Evolutionary conservation across 768 basidiomycete species (phyloP).

Genomic region (Hygrophorus russula): DNA sequence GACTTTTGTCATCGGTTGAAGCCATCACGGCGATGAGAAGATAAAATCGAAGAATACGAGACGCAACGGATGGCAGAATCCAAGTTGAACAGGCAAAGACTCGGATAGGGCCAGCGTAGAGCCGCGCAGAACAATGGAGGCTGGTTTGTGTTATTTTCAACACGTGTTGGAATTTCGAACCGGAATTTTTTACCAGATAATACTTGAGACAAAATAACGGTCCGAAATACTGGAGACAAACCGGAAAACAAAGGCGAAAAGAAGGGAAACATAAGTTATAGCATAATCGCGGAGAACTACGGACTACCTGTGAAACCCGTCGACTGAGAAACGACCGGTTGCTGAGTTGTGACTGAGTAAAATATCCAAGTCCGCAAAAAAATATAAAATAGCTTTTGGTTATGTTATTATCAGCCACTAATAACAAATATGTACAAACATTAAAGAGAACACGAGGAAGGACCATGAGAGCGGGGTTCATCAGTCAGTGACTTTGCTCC

Average conservation of each 20-base stretch:
- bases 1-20: conserved; percentile 20
- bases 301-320: too few species aligned
- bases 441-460: conserved; percentile 27
- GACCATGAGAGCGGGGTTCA: conserved; percentile 1
- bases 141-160: not conserved
- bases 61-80: not conserved
- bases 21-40: conserved; percentile 19
- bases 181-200: too few species aligned
- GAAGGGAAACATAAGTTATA: too few species aligned
- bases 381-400: too few species aligned
- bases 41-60: not conserved
- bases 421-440: conserved; percentile 19
- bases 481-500: conserved; percentile 10
- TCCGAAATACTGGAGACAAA: too few species aligned
- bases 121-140: not conserved
- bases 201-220: too few species aligned
- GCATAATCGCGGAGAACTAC: too few species aligned
- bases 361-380: too few species aligned
- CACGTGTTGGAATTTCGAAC: too few species aligned
- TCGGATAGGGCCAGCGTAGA: not conserved
- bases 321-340: too few species aligned
- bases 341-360: too few species aligned
- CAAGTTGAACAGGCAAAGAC: not conserved
- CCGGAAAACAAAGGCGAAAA: too few species aligned
- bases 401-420: conserved; percentile 1